Evolutionary conservation across 2,329 filamentous ascomycete genomes (phyloP).

Genomic region (Epichloe typhina): DNA sequence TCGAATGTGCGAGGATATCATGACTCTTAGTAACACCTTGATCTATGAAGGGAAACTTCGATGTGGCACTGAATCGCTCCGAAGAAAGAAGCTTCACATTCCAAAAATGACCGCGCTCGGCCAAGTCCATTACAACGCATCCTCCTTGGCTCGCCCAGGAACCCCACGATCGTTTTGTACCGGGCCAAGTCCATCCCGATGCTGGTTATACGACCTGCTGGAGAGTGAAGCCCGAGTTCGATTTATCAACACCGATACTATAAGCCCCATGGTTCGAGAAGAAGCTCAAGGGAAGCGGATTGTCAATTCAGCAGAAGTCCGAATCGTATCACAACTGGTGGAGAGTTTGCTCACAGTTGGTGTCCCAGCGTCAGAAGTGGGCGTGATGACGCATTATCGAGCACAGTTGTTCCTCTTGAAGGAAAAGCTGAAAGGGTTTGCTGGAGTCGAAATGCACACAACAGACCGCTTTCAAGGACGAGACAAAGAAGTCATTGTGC

Average conservation of each 20-base stretch:
- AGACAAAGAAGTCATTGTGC: constrained; percentile 84
- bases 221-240: constrained; percentile 60
- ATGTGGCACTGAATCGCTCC: constrained; percentile 70
- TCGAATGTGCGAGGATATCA: constrained; percentile 95
- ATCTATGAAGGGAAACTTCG: constrained; percentile 88
- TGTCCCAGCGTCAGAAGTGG: constrained; percentile 63
- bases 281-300: constrained; percentile 71
- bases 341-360: constrained; percentile 64
- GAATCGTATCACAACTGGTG: constrained; percentile 67
- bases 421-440: constrained; percentile 47
- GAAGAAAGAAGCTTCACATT: constrained; percentile 53
- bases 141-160: constrained; percentile 26
- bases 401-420: constrained; percentile 78
- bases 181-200: constrained; percentile 34
- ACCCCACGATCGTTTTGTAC: constrained; percentile 42
- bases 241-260: constrained; percentile 78
- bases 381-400: constrained; percentile 94
- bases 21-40: constrained; percentile 81
- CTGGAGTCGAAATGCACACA: constrained; percentile 82
- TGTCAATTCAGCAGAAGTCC: constrained; percentile 74
- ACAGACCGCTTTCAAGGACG: constrained; percentile 94
- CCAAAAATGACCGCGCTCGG: constrained; percentile 50
- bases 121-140: constrained; percentile 43
- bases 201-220: constrained; percentile 67
- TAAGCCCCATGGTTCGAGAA: constrained; percentile 54